These are phyloP conservation scores for Lobulomyces angularis DNA, from an alignment of 192 early-diverging fungal species.

Conservation along the genomic window DNA sequence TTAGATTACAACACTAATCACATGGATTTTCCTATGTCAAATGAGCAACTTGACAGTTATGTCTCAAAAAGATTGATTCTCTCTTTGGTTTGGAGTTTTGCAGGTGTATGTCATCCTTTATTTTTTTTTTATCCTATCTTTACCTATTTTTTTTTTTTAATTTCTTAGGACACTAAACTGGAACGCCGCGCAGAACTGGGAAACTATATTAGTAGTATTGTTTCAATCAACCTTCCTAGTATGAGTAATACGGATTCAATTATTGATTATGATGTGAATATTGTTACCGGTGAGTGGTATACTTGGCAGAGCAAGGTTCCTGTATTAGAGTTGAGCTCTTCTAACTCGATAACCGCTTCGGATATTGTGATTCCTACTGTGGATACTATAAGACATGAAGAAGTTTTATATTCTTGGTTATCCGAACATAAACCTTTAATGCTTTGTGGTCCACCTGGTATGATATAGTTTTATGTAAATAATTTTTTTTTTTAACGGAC, in stretches of 20 bases:
- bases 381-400: slow-evolving; percentile 96
- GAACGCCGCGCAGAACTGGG: slow-evolving; percentile 60
- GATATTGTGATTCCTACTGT: slow-evolving; percentile 96
- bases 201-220: slow-evolving; percentile 63
- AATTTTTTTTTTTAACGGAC: neutral
- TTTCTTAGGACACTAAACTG: slow-evolving; percentile 63
- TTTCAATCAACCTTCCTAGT: slow-evolving; percentile 63
- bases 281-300: slow-evolving; percentile 76
- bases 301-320: slow-evolving; percentile 85
- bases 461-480: slow-evolving; percentile 55
- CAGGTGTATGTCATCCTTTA: too few species aligned
- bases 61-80: slow-evolving; percentile 70
- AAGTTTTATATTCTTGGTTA: slow-evolving; percentile 87
- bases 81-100: slow-evolving; percentile 87
- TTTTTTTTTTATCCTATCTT: too few species aligned
- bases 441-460: slow-evolving; percentile 97
- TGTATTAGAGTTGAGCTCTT: slow-evolving; percentile 83
- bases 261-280: slow-evolving; percentile 81
- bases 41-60: slow-evolving; percentile 64
- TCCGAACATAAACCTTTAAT: slow-evolving; percentile 89
- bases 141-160: too few species aligned
- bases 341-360: slow-evolving; percentile 72
- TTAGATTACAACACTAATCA: slow-evolving; percentile 87
- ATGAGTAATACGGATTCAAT: slow-evolving; percentile 33
- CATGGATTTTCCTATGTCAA: slow-evolving; percentile 82